Percentiles rank a stretch among this genome's conserved stretches.
These are phyloP conservation scores for Calonectria ilicicola DNA, from an alignment of 2,329 filamentous ascomycete species.

Conservation along the genomic window DNA sequence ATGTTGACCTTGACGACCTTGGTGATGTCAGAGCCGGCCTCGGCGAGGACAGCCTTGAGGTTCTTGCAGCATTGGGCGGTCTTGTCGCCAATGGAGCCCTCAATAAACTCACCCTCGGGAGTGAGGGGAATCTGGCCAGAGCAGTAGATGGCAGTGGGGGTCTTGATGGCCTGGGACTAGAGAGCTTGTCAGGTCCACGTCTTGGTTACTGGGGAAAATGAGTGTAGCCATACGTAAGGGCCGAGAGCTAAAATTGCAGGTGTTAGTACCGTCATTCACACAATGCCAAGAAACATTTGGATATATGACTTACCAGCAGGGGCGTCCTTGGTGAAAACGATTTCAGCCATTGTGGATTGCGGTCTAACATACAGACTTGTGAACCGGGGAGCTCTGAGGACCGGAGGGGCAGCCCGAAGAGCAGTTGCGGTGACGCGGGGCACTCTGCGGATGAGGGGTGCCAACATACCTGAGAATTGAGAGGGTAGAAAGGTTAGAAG, in stretches of 20 bases:
- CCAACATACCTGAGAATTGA: conserved; percentile 35
- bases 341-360: conserved; percentile 59
- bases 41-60: conserved; percentile 84
- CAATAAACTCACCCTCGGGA: conserved; percentile 65
- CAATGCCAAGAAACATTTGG: background rate
- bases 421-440: conserved; percentile 35
- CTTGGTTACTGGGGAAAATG: conserved; percentile 17
- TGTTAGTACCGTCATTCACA: conserved; percentile 19
- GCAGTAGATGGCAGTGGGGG: conserved; percentile 73
- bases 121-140: conserved; percentile 80
- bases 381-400: conserved; percentile 40
- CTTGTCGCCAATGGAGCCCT: conserved; percentile 73
- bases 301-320: conserved; percentile 62
- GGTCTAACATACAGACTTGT: conserved; percentile 46
- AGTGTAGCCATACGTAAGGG: conserved; percentile 66
- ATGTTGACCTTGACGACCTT: conserved; percentile 93
- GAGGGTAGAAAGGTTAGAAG: background rate
- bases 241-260: conserved; percentile 62
- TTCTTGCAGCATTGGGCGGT: conserved; percentile 77
- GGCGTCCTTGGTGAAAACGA: conserved; percentile 70
- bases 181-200: conserved; percentile 27
- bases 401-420: conserved; percentile 32
- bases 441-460: conserved; percentile 36
- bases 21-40: conserved; percentile 81
- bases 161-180: conserved; percentile 76